Conservation (phyloP, 108 stramenopile species). For the Pelagomonas calceolata region DNA sequence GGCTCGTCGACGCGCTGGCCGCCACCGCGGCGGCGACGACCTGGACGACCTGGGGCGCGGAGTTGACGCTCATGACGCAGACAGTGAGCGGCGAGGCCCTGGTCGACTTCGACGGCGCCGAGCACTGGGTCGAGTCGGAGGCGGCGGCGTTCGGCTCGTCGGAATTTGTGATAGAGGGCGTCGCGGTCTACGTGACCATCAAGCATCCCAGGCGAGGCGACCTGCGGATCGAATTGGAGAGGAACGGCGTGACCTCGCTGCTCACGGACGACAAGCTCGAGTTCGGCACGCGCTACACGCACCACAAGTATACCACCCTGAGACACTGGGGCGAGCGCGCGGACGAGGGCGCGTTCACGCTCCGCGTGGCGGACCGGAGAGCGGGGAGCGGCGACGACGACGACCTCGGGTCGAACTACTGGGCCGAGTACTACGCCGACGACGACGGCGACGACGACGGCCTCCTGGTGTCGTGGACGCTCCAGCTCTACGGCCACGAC, state of each 20-base stretch:
- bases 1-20: conserved; percentile 34
- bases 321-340: conserved; percentile 30
- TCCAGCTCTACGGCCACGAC: too few relatives aligned
- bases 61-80: conserved; percentile 8
- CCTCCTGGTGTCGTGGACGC: too few relatives aligned
- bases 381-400: too few relatives aligned
- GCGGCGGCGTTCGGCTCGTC: conserved; percentile 5
- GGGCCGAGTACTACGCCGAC: too few relatives aligned
- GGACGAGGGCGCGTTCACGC: too few relatives aligned
- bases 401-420: too few relatives aligned
- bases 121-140: too few relatives aligned
- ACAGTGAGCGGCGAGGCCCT: background rate
- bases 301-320: conserved; percentile 39
- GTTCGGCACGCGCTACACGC: conserved; percentile 1
- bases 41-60: conserved; percentile 5
- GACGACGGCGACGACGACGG: too few relatives aligned
- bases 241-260: conserved; percentile 23
- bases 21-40: conserved; percentile 21
- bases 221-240: conserved; percentile 24
- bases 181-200: conserved; percentile 27
- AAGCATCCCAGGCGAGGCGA: conserved; percentile 28
- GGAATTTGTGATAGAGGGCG: conserved; percentile 20
- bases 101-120: background rate
- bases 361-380: too few relatives aligned
- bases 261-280: conserved; percentile 24